Base-by-base conservation (phyloP, 768 basidiomycete species). In the Calocybe indica region DNA sequence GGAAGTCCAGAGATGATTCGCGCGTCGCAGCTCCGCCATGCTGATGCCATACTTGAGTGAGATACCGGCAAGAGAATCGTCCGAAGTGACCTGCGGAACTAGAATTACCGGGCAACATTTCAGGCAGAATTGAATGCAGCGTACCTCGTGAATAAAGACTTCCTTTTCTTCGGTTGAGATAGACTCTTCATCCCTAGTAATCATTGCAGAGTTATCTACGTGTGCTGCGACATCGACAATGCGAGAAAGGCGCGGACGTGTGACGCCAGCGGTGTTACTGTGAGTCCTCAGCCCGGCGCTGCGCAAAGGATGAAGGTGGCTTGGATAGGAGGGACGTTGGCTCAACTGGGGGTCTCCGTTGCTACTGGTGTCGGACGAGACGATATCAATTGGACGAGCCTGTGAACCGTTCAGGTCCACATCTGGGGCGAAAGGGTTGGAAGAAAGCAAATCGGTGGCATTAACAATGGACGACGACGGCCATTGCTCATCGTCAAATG, bases 1-100 rank as follows among this genome's bases (percentile, higher is more conserved):
- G 6, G 89, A 86, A 5, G 91, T 64, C 96, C 96, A 99, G 6
- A 99, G 72, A 54, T 93, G 90, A 64, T 99, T 99, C 41, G 84
- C 83, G 55, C 83, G 76, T 41, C 94, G 84, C 9, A 99, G 76
- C 10, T 87, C 84, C 28, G 89, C 77, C 45, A 96, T 71, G 12
- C 84, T 78, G 46, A 95, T 85, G 2, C 90, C 91, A 62, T 97
- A 96, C 56, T 84, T 90, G 42, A 98, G 71, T 0, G 95, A 83
- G 9, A 98, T 84, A 28, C 91, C 86, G 11, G 92, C 80, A 30
- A 97, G 69, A 7, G 94, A 88, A 61, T 98, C 94, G 11, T 70
- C 75, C 2, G 80, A 69, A 44, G 73, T 67, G 36, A 97, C 73
- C 94, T 89, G 56, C 14, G 38, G 12, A 47, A 29, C 45, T 12